Base-by-base conservation (phyloP, 352 stramenopile genomes). In the Globisporangium apiculatum region DNA sequence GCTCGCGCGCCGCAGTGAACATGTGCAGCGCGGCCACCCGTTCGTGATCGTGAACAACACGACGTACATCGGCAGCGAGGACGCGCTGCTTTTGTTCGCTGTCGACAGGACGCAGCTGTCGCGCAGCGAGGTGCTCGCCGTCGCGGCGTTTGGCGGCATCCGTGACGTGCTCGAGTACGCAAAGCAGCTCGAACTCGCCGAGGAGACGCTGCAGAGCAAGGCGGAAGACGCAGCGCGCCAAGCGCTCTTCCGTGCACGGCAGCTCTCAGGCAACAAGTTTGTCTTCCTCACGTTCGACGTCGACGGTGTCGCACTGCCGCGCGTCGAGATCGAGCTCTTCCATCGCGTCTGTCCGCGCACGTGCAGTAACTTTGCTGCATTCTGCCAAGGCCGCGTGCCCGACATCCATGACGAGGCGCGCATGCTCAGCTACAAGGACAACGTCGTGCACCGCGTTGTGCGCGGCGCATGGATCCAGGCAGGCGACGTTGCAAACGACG, bases 311-410 rank as follows among this genome's bases (percentile, higher is more conserved):
- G 71, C 75, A 3, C 54, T 89, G 5, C 80, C 80, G 4, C 66
- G 71, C 5, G 73, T 94, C 17, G 75, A 91, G 41, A 68, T 94
- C 12, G 83, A 94, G 61, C 57, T 94, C 12, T 91, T 79, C 43
- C 58, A 80, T 5, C 62, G 61, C 42, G 55, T 84, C 2, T 94
- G 81, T 31, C 79, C 83, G 7, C 69, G 71, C 45, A 90, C 83
- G 3, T 91, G 79, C 64, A 70, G 74, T 24, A 94, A 91, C 53
- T 94, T 94, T 49, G 11, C 85, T 8, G 79, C 81, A 2, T 78
- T 91, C 40, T 93, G 83, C 42, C 65, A 87, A 37, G 51, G 65
- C n/a, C 68, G 58, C 42, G 73, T 89, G 9, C 64, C 78, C 4
- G 68, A 82, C 62, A 48, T 83, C 3, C 55, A 36, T 40, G 69